Conservation (phyloP, 768 basidiomycete species). For the Podaxis carcinomalis region DNA sequence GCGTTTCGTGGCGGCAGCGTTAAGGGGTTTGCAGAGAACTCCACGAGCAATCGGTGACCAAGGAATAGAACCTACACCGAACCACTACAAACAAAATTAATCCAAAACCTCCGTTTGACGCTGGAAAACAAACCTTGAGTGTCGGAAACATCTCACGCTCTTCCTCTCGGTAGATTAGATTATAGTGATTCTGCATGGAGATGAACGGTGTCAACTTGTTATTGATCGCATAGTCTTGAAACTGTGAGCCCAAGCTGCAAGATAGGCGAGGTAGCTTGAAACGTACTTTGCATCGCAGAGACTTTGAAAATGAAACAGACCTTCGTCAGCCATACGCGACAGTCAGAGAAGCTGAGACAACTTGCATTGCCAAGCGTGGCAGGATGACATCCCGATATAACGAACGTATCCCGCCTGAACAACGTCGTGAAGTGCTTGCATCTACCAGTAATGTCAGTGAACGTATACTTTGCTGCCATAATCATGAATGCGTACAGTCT, state of each 20-base stretch:
- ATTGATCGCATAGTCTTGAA: slow-evolving; percentile 53
- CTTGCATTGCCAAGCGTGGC: slow-evolving; percentile 52
- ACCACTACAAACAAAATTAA: slow-evolving; percentile 26
- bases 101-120: no score
- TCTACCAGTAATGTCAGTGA: slow-evolving; percentile 25
- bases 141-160: slow-evolving; percentile 60
- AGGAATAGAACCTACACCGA: slow-evolving; percentile 52
- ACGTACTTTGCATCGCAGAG: slow-evolving; percentile 52
- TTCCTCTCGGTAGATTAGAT: slow-evolving; percentile 58
- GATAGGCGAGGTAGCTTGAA: no score
- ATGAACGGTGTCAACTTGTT: slow-evolving; percentile 58
- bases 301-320: slow-evolving; percentile 20
- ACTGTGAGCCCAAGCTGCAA: not conserved
- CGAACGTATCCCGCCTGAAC: slow-evolving; percentile 59
- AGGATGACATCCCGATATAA: slow-evolving; percentile 57
- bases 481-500: slow-evolving; percentile 31
- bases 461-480: not conserved
- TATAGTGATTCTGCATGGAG: slow-evolving; percentile 67
- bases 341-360: not conserved
- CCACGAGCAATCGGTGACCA: slow-evolving; percentile 59
- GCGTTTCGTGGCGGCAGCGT: slow-evolving; percentile 33
- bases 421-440: slow-evolving; percentile 66
- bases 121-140: slow-evolving; percentile 33
- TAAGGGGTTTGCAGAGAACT: slow-evolving; percentile 41
- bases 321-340: not conserved